Evolutionary conservation across 1,284 basidiomycete genomes (phyloP).

Genomic region (Nidula niveotomentosa): DNA sequence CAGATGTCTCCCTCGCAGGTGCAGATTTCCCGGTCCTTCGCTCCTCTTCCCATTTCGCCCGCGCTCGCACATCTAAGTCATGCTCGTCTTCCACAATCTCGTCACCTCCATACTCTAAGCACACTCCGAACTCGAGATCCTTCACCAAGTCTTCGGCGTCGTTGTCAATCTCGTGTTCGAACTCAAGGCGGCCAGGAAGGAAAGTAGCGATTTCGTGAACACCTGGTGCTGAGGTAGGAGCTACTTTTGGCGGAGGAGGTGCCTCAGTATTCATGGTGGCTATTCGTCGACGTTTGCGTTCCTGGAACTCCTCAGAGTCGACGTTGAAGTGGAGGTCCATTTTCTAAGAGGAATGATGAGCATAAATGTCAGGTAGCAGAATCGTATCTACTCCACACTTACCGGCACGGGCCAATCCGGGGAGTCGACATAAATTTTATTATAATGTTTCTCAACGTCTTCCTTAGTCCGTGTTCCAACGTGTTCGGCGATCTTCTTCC

Average conservation of each 20-base stretch:
- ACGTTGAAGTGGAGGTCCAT: slow-evolving; percentile 75
- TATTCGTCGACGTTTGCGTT: slow-evolving; percentile 84
- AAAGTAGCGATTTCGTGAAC: slow-evolving; percentile 94
- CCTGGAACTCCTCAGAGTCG: slow-evolving; percentile 82
- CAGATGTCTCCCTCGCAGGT: slow-evolving; percentile 12
- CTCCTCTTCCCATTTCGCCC: slow-evolving; percentile 71
- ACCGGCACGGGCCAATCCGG: slow-evolving; percentile 81
- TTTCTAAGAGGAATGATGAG: slow-evolving; percentile 35
- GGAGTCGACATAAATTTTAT: slow-evolving; percentile 79
- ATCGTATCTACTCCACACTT: slow-evolving; percentile 24
- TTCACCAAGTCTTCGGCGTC: slow-evolving; percentile 96
- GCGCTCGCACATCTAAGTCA: slow-evolving; percentile 67
- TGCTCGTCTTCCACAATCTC: slow-evolving; percentile 75
- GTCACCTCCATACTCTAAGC: slow-evolving; percentile 85
- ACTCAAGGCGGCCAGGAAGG: slow-evolving; percentile 96
- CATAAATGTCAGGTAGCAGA: background rate
- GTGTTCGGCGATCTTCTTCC: slow-evolving; percentile 96
- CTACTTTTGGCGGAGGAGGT: slow-evolving; percentile 62
- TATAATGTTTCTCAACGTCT: slow-evolving; percentile 93
- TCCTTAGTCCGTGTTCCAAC: slow-evolving; percentile 95
- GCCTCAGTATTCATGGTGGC: slow-evolving; percentile 61
- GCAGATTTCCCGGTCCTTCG: slow-evolving; percentile 29
- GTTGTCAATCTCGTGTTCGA: slow-evolving; percentile 96
- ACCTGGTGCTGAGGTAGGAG: slow-evolving; percentile 90
- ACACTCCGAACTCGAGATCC: slow-evolving; percentile 94